Evolutionary conservation across 2,329 filamentous ascomycete genomes (phyloP).

Genomic region (Pseudogymnoascus sp.): DNA sequence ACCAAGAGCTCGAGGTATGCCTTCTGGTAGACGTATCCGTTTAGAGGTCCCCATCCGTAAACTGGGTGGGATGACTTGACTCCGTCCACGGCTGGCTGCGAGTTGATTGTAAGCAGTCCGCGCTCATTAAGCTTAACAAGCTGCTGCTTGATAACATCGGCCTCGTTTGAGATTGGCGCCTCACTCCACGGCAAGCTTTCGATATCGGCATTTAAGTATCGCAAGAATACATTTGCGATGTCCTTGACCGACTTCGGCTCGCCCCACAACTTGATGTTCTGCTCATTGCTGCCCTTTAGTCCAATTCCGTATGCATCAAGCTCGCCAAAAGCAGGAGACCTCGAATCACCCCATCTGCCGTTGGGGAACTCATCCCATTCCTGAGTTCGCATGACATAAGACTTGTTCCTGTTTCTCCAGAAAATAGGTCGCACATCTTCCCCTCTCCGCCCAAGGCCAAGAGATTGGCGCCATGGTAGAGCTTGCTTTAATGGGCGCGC

Average conservation of each 20-base stretch:
- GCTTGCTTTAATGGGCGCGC: conserved; percentile 76
- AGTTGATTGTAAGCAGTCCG: conserved; percentile 92
- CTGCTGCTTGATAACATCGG: conserved; percentile 66
- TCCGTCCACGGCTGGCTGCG: conserved; percentile 88
- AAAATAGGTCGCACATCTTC: conserved; percentile 98
- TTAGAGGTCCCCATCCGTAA: conserved; percentile 88
- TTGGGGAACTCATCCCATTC: conserved; percentile 99
- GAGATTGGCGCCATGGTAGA: conserved; percentile 93
- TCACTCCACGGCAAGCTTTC: conserved; percentile 92
- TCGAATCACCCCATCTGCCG: conserved; percentile 94
- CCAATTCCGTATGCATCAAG: conserved; percentile 91
- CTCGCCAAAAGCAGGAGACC: conserved; percentile 93
- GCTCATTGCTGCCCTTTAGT: conserved; percentile 87
- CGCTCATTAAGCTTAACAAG: conserved; percentile 77
- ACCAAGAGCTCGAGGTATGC: conserved; percentile 90
- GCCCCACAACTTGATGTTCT: conserved; percentile 93
- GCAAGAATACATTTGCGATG: conserved; percentile 73
- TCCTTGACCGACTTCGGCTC: conserved; percentile 73
- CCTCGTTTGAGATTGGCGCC: conserved; percentile 73
- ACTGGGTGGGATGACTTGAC: conserved; percentile 79
- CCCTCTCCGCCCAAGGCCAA: conserved; percentile 76
- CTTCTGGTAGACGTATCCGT: conserved; percentile 98
- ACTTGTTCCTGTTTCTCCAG: conserved; percentile 95
- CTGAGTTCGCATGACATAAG: conserved; percentile 89
- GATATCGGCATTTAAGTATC: conserved; percentile 73